These are phyloP conservation scores for Nemania sp. DNA, from an alignment of 2,329 filamentous ascomycete genomes.

Conservation along the genomic window DNA sequence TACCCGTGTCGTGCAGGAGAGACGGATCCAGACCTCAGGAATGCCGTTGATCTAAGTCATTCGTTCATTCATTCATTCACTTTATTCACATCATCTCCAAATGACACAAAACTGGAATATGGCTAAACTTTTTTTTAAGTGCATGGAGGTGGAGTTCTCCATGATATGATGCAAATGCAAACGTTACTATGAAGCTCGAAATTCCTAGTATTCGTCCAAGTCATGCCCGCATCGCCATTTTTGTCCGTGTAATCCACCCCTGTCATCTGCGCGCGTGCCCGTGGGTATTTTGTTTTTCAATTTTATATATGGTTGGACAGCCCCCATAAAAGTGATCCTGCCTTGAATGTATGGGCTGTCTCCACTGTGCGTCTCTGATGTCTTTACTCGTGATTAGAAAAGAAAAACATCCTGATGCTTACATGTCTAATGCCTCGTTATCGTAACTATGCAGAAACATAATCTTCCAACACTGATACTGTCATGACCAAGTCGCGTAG, in stretches of 20 bases:
- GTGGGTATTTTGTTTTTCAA: slow-evolving; percentile 10
- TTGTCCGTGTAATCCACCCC: too few species aligned
- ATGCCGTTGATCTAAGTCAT: background rate
- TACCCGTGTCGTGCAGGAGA: too few species aligned
- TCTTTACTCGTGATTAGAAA: background rate
- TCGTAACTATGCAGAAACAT: slow-evolving; percentile 27
- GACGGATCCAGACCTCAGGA: background rate
- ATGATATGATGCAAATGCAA: background rate
- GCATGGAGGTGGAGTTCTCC: too few species aligned
- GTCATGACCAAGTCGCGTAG: background rate
- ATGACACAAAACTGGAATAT: background rate
- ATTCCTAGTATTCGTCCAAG: background rate
- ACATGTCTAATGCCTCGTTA: slow-evolving; percentile 26
- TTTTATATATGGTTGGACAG: slow-evolving; percentile 9
- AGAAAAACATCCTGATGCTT: slow-evolving; percentile 15
- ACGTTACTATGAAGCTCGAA: background rate
- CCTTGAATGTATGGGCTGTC: slow-evolving; percentile 17
- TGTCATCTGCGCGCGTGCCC: too few species aligned
- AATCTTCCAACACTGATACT: slow-evolving; percentile 14
- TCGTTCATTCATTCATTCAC: too few species aligned
- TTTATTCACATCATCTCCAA: background rate
- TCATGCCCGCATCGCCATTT: too few species aligned
- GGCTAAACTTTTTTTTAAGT: too few species aligned
- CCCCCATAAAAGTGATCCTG: background rate
- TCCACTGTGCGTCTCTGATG: slow-evolving; percentile 14